These are phyloP conservation scores for Setaria viridis DNA, from an alignment of 202 grass and related monocot genomes.

Conservation along the genomic window DNA sequence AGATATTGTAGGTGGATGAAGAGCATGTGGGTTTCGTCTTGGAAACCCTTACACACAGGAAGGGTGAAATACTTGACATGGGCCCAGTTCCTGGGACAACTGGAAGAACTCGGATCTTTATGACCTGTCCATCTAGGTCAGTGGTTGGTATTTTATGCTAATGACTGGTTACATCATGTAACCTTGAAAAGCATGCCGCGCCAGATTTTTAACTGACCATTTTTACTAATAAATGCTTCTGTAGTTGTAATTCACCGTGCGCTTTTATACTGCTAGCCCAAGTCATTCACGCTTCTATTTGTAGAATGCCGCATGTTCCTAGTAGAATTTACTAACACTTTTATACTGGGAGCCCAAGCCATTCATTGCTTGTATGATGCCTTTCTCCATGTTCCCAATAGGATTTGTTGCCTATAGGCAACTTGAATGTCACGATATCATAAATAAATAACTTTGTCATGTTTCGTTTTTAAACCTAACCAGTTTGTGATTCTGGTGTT, in stretches of 20 bases:
- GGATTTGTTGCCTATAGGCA: slow-evolving; percentile 20
- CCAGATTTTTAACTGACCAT: slow-evolving; percentile 12
- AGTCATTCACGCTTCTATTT: not conserved
- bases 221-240: not conserved
- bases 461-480: not conserved
- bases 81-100: slow-evolving; percentile 82
- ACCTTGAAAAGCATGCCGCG: slow-evolving; percentile 19
- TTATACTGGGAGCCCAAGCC: not conserved
- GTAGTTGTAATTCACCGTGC: slow-evolving; percentile 4
- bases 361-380: slow-evolving; percentile 25
- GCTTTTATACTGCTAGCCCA: not conserved
- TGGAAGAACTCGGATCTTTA: slow-evolving; percentile 81
- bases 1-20: slow-evolving; percentile 83
- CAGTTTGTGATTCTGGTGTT: slow-evolving; percentile 20
- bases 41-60: slow-evolving; percentile 90
- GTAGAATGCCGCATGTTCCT: not conserved
- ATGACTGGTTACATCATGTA: slow-evolving; percentile 15
- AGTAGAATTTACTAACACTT: slow-evolving; percentile 17
- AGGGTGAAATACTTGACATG: slow-evolving; percentile 94
- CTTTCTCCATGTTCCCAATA: not conserved
- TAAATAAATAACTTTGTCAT: not conserved
- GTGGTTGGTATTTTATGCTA: slow-evolving; percentile 1
- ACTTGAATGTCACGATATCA: not conserved
- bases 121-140: slow-evolving; percentile 97
- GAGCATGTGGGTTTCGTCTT: slow-evolving; percentile 94